Conservation (phyloP, 768 basidiomycete species). For the Russula foetens region DNA sequence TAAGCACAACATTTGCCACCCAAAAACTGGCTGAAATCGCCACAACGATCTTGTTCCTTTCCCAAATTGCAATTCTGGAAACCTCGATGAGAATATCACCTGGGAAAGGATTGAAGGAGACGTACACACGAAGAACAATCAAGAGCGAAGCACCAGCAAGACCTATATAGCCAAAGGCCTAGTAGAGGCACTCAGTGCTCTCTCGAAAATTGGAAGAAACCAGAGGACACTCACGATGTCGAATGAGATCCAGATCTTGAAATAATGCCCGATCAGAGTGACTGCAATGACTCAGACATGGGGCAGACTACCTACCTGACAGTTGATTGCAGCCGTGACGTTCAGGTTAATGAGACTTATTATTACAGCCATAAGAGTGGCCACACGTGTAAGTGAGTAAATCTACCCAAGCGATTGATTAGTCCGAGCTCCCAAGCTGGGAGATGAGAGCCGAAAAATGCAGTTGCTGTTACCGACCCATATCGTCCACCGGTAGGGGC, state of each 20-base stretch:
- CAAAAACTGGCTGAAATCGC: neutral
- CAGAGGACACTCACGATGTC: neutral
- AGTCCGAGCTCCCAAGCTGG: neutral
- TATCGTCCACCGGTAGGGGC: conserved; percentile 7
- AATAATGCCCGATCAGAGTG: neutral
- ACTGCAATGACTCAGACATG: neutral
- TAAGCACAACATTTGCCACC: neutral
- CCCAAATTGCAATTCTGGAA: conserved; percentile 2
- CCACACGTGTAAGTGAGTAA: neutral
- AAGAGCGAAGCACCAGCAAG: neutral
- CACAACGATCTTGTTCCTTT: neutral
- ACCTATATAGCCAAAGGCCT: neutral
- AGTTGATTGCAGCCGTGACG: neutral
- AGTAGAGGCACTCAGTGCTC: neutral
- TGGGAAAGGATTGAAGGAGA: neutral
- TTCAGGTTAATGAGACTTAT: neutral
- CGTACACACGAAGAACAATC: conserved; percentile 11
- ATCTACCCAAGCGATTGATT: neutral
- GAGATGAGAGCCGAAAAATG: too few species aligned
- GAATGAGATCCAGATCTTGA: neutral
- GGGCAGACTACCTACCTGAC: neutral
- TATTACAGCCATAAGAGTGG: neutral
- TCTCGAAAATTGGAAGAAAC: neutral
- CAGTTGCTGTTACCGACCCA: neutral
- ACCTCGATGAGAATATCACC: neutral